Evolutionary conservation across 345 rosid genomes (phyloP).

Genomic region (Cardamine chenopodiifolia): DNA sequence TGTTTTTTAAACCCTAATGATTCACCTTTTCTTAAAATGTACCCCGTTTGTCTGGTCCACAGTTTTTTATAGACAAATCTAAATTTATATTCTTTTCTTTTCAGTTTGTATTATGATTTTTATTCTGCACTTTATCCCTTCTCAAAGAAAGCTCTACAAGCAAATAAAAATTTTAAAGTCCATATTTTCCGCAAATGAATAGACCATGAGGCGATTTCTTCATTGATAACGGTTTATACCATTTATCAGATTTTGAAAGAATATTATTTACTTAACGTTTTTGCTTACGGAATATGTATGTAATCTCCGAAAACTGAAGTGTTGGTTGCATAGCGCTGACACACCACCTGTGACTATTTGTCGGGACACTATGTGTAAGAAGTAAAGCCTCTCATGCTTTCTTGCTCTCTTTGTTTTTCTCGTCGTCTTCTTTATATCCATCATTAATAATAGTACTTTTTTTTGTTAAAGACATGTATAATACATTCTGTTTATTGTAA

Average conservation of each 20-base stretch:
- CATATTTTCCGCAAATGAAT: conserved; percentile 2
- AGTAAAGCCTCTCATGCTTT: conserved; percentile 39
- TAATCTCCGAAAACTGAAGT: not conserved
- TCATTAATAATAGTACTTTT: not conserved
- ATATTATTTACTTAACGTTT: not conserved
- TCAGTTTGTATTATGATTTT: conserved; percentile 25
- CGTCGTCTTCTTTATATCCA: not conserved
- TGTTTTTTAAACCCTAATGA: conserved; percentile 41
- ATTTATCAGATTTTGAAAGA: conserved; percentile 10
- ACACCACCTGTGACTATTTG: conserved; percentile 47
- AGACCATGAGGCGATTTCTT: conserved; percentile 12
- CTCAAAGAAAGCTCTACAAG: conserved; percentile 46
- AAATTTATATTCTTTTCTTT: conserved; percentile 26
- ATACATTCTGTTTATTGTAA: not conserved
- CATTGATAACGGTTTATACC: not conserved
- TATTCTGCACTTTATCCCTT: conserved; percentile 55
- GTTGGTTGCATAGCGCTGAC: conserved; percentile 38
- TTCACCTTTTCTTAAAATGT: conserved; percentile 37
- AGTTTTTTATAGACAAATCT: not conserved
- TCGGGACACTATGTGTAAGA: conserved; percentile 48
- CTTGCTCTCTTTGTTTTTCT: conserved; percentile 32
- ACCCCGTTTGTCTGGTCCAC: conserved; percentile 34
- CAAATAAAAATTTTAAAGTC: not conserved
- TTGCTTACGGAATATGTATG: conserved; percentile 2
- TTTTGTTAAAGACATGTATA: not conserved